Conservation (phyloP, 345 rosid genomes). For the Rhodomyrtus tomentosa region DNA sequence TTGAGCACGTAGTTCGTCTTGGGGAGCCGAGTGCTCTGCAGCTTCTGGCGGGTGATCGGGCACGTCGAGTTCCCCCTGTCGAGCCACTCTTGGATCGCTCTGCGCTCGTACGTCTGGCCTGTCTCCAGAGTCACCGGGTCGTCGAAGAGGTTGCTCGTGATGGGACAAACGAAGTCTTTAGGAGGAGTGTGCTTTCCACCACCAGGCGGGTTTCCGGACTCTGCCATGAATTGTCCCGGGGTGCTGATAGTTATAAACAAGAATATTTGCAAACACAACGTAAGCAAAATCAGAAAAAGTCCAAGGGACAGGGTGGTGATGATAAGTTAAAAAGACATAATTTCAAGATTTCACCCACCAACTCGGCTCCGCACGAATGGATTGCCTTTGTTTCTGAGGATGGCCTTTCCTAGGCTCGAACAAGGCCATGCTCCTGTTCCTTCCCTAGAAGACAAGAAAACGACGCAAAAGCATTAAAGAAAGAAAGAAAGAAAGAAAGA, state of each 20-base stretch:
- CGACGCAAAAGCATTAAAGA: neutral
- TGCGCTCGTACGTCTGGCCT: constrained; percentile 70
- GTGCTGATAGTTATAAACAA: constrained; percentile 5
- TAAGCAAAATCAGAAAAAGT: neutral
- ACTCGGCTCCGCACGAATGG: constrained; percentile 19
- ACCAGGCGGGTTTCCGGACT: constrained; percentile 20
- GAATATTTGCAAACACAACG: constrained; percentile 4
- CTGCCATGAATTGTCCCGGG: constrained; percentile 31
- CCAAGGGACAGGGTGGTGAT: neutral
- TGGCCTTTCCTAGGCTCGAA: constrained; percentile 11
- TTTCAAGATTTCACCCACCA: constrained; percentile 15
- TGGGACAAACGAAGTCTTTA: constrained; percentile 67
- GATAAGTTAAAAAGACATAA: neutral
- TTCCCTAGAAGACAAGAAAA: constrained; percentile 29
- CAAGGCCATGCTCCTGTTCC: constrained; percentile 20
- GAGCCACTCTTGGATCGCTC: constrained; percentile 58
- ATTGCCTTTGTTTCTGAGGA: constrained; percentile 18
- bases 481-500: neutral
- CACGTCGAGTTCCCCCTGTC: constrained; percentile 57
- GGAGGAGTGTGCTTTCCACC: constrained; percentile 31
- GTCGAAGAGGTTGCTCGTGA: constrained; percentile 42
- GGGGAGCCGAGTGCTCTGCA: constrained; percentile 41
- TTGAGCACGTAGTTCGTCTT: constrained; percentile 59
- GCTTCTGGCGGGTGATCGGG: constrained; percentile 58
- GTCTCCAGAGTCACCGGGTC: constrained; percentile 76